Base-by-base conservation (phyloP, 2,329 filamentous ascomycete genomes). In the Alternaria consortialis region DNA sequence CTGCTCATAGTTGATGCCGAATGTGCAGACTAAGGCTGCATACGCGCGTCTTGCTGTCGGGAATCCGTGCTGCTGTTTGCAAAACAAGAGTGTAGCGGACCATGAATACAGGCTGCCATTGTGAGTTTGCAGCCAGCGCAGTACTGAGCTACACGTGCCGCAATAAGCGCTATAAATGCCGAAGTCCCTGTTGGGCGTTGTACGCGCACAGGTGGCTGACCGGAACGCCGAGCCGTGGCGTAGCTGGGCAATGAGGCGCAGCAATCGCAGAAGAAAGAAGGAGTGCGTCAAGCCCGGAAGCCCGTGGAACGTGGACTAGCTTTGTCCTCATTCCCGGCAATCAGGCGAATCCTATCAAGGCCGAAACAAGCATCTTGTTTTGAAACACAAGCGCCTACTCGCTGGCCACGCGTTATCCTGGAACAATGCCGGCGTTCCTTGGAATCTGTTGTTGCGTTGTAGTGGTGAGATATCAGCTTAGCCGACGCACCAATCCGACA, bases 231-330 rank as follows among this genome's bases (percentile, higher is more conserved):
- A 43, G 20, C 36, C 51, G 46, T 51, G 54, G 54, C 54, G 46
- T 36, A 56, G 44, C 44, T 43, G 27, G 39, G 51, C 9, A 44
- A 7, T n/a, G 27, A 23, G 51, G 31, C 54, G 47, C 54, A 57
- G 54, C 39, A 25, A 32, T 36, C 31, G 46, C 46, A 36, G 25
- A 34, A 52, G 25, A 36, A 57, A 51, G n/a, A 34, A 29, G n/a
- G 34, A 23, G 34, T 20, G 47, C 40, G 23, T 25, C 2, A 25
- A 43, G 40, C 23, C 31, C 46, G 17, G 20, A 20, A 34, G 46
- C 44, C 29, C 7, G 44, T 32, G 17, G 31, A 34, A 48, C 29
- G n/a, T 36, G 46, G 34, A 27, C 20, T 36, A 37, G 46, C 31
- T 31, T 15, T n/a, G 31, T 37, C 15, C 23, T 50, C 15, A 11